Evolutionary conservation across 31 red algal genomes (phyloP).

Genomic region (Asparagopsis taxiformis): DNA sequence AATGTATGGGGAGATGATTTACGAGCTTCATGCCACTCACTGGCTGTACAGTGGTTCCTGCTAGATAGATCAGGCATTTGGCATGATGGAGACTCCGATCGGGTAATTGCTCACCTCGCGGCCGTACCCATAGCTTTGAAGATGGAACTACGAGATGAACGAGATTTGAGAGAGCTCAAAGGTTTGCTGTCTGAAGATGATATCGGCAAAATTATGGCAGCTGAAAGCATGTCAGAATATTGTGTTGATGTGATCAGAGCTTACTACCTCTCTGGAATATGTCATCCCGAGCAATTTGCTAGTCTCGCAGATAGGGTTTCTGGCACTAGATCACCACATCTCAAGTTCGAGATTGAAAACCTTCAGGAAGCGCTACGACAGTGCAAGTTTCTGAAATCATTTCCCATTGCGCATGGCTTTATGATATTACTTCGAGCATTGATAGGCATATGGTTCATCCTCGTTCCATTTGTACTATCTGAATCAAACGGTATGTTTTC

Average conservation of each 20-base stretch:
- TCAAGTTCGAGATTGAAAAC: constrained; percentile 1
- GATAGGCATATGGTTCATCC: constrained; percentile 42
- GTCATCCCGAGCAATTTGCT: not conserved
- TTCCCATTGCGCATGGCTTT: constrained; percentile 32
- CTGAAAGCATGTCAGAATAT: constrained; percentile 13
- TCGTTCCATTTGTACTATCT: constrained; percentile 41
- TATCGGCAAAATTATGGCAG: constrained; percentile 21
- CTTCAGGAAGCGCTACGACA: constrained; percentile 15
- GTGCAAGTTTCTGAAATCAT: constrained; percentile 4
- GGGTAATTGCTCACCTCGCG: constrained; percentile 35
- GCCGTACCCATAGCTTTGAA: constrained; percentile 43
- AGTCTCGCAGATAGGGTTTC: not conserved
- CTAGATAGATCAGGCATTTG: constrained; percentile 4
- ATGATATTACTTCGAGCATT: constrained; percentile 24
- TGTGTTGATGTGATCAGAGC: constrained; percentile 39
- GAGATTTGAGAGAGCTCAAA: constrained; percentile 38
- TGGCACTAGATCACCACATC: not conserved
- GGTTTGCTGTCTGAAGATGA: constrained; percentile 30
- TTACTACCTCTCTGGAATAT: constrained; percentile 14
- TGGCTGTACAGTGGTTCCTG: constrained; percentile 14
- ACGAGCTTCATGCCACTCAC: constrained; percentile 23
- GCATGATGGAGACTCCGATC: constrained; percentile 37
- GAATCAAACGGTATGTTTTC: constrained; percentile 35
- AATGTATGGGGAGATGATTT: constrained; percentile 27
- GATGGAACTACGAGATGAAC: constrained; percentile 27